Evolutionary conservation across 2,329 filamentous ascomycete genomes (phyloP).

Genomic region (Capronia epimyces): DNA sequence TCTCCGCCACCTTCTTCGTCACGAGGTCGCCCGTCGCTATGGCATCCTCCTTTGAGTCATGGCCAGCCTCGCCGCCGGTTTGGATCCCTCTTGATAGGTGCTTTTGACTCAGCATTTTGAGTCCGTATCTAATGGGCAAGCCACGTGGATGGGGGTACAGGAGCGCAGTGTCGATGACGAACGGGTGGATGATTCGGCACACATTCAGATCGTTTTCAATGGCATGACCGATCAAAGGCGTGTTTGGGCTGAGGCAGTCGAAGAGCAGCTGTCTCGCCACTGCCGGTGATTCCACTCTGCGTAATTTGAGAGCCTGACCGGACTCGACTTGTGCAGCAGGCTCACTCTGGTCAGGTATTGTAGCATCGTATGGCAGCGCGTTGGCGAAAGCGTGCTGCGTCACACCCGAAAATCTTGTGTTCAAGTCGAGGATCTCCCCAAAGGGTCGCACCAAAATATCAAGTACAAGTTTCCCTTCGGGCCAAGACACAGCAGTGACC

Average conservation of each 20-base stretch:
- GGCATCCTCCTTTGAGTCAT: constrained; percentile 91
- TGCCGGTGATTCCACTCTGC: constrained; percentile 69
- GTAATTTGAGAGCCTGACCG: constrained; percentile 47
- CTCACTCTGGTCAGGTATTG: constrained; percentile 23
- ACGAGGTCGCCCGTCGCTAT: constrained; percentile 83
- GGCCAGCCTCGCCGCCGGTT: constrained; percentile 61
- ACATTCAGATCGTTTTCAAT: constrained; percentile 93
- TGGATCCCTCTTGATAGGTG: constrained; percentile 75
- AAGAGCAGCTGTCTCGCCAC: constrained; percentile 73
- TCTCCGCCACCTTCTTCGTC: constrained; percentile 60
- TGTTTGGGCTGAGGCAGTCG: constrained; percentile 65
- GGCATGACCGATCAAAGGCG: constrained; percentile 84
- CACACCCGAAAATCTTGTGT: constrained; percentile 87
- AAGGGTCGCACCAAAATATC: constrained; percentile 80
- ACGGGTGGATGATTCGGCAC: constrained; percentile 75
- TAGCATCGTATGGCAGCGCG: constrained; percentile 54
- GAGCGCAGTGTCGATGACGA: constrained; percentile 76
- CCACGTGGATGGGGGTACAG: constrained; percentile 74
- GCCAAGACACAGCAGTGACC: constrained; percentile 84
- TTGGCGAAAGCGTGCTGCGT: constrained; percentile 68
- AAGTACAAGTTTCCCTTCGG: constrained; percentile 64
- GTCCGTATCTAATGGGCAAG: constrained; percentile 68
- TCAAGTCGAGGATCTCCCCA: constrained; percentile 81
- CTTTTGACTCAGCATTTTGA: constrained; percentile 68
- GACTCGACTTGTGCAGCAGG: not conserved